Conservation (phyloP, 2,329 filamentous ascomycete species). For the Colletotrichum endophyticum region DNA sequence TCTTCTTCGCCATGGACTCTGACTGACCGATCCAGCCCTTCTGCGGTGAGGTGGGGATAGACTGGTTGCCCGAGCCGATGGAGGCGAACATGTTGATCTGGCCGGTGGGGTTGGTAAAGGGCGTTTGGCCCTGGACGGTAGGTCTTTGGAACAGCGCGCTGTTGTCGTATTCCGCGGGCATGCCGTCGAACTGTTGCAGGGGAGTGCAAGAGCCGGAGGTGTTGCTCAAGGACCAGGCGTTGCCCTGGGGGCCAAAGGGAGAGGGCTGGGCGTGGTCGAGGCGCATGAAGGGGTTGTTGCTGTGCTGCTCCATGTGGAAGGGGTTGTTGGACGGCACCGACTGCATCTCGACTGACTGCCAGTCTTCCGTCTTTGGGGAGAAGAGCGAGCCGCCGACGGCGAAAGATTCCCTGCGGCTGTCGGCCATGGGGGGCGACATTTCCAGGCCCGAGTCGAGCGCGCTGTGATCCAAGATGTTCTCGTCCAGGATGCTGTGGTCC, state of each 20-base stretch:
- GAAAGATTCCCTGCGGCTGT: slow-evolving; percentile 69
- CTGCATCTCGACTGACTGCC: slow-evolving; percentile 70
- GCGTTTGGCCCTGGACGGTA: slow-evolving; percentile 53
- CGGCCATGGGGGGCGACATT: slow-evolving; percentile 66
- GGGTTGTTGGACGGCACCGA: slow-evolving; percentile 68
- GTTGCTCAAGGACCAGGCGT: slow-evolving; percentile 68
- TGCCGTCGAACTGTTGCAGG: slow-evolving; percentile 71
- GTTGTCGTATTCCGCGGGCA: slow-evolving; percentile 61
- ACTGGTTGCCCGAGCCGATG: slow-evolving; percentile 49
- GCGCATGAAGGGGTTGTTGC: slow-evolving; percentile 72
- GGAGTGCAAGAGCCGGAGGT: slow-evolving; percentile 76
- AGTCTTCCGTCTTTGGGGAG: slow-evolving; percentile 69
- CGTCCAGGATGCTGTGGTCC: slow-evolving; percentile 64
- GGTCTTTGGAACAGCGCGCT: slow-evolving; percentile 58
- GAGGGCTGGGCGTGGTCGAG: slow-evolving; percentile 56
- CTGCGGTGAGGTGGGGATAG: slow-evolving; percentile 60
- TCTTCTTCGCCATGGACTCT: slow-evolving; percentile 61
- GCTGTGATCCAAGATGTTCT: slow-evolving; percentile 64
- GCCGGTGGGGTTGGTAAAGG: slow-evolving; percentile 58
- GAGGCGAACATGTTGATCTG: slow-evolving; percentile 60
- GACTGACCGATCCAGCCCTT: slow-evolving; percentile 62
- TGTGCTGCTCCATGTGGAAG: slow-evolving; percentile 56
- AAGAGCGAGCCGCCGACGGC: slow-evolving; percentile 62
- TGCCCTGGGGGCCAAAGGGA: slow-evolving; percentile 42
- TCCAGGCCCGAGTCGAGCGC: slow-evolving; percentile 66